phyloP scores from a whole-genome alignment of 345 rosid species.

The Carallia pectinifolia region DNA sequence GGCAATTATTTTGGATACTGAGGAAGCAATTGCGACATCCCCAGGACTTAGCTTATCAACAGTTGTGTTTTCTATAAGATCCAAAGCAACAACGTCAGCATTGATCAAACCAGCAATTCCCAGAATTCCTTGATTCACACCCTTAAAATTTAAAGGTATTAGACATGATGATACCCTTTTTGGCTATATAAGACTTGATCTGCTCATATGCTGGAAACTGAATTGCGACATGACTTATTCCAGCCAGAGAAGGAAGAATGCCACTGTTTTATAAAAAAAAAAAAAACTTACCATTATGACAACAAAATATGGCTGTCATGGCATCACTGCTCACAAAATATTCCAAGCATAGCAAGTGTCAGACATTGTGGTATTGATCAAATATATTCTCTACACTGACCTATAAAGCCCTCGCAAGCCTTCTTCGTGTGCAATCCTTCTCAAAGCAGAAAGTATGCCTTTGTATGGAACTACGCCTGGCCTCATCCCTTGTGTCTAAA shows the following conservation, averaged over 20 bases:
- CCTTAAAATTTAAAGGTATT: not conserved
- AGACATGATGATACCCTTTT: slow-evolving; percentile 44
- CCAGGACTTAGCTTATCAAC: slow-evolving; percentile 58
- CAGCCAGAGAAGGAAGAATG: slow-evolving; percentile 81
- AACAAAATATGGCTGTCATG: not conserved
- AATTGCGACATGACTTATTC: slow-evolving; percentile 88
- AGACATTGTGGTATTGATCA: not conserved
- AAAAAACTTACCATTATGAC: slow-evolving; percentile 10
- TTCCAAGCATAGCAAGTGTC: not conserved
- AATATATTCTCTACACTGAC: slow-evolving; percentile 36
- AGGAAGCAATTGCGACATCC: slow-evolving; percentile 74
- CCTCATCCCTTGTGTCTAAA: slow-evolving; percentile 63
- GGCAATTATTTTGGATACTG: slow-evolving; percentile 74
- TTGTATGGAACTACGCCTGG: slow-evolving; percentile 74
- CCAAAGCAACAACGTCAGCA: slow-evolving; percentile 30
- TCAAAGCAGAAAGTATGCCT: slow-evolving; percentile 68
- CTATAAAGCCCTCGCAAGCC: slow-evolving; percentile 88
- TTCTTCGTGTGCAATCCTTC: slow-evolving; percentile 78
- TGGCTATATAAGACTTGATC: slow-evolving; percentile 72
- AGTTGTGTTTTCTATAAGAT: slow-evolving; percentile 56
- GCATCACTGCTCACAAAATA: slow-evolving; percentile 4
- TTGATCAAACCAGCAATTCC: not conserved
- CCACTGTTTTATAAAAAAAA: slow-evolving; percentile 62
- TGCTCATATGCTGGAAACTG: slow-evolving; percentile 93
- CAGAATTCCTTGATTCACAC: not conserved